Evolutionary conservation across 2,329 filamentous ascomycete genomes (phyloP).

Genomic region (Diaporthe capsici): DNA sequence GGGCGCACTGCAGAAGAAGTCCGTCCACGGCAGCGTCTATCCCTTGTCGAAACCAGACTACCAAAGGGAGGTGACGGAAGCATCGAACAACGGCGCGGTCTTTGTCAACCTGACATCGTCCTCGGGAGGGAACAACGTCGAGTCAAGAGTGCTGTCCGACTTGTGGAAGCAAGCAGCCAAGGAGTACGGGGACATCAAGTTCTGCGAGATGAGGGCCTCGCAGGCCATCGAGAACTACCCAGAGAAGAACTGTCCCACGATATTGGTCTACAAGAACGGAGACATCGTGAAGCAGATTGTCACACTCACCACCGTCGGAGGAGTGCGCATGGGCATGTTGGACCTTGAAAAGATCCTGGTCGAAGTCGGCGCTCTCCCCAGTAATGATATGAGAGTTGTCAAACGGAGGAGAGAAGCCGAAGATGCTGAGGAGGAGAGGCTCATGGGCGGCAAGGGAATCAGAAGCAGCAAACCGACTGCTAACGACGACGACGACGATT

Average conservation of each 20-base stretch:
- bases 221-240: constrained; percentile 98
- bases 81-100: constrained; percentile 77
- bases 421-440: constrained; percentile 71
- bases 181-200: constrained; percentile 95
- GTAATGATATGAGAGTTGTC: constrained; percentile 82
- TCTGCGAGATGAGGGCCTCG: constrained; percentile 93
- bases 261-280: constrained; percentile 91
- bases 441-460: constrained; percentile 63
- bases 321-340: constrained; percentile 77
- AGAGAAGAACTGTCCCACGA: constrained; percentile 93
- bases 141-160: constrained; percentile 86
- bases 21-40: constrained; percentile 91
- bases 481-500: constrained; percentile 70
- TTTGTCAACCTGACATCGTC: constrained; percentile 88
- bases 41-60: constrained; percentile 96
- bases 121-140: constrained; percentile 79
- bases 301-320: constrained; percentile 85
- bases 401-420: constrained; percentile 72
- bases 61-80: constrained; percentile 90
- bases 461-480: constrained; percentile 55
- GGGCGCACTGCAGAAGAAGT: constrained; percentile 79
- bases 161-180: constrained; percentile 87
- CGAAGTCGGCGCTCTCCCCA: constrained; percentile 83
- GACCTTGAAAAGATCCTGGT: constrained; percentile 87
- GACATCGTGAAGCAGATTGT: constrained; percentile 94